Conservation (phyloP, 768 basidiomycete species). For the Mycena sanguinolenta region DNA sequence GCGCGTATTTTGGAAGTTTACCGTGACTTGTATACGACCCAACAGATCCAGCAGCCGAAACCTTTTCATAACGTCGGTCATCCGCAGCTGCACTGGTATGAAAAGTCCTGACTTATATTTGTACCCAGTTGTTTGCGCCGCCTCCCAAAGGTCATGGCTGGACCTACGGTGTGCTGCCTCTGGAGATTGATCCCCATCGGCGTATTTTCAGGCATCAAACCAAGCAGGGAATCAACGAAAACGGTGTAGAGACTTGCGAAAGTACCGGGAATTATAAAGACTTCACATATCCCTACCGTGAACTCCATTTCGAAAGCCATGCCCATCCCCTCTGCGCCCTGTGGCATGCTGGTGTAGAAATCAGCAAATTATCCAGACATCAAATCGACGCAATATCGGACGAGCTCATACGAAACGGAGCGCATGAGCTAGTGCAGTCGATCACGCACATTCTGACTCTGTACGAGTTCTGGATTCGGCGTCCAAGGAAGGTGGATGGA, state of each 20-base stretch:
- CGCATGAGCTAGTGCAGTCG: not conserved
- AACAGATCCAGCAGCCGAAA: not conserved
- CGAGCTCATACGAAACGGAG: not conserved
- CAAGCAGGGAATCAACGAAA: not conserved
- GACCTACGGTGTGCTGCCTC: not conserved
- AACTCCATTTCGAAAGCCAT: not conserved
- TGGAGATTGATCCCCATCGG: constrained; percentile 3
- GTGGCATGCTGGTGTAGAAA: constrained; percentile 5
- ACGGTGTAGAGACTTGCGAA: not conserved
- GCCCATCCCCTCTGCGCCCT: constrained; percentile 4
- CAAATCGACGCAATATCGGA: not conserved
- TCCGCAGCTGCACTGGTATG: not conserved
- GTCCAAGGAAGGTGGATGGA: not conserved
- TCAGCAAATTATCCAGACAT: not conserved
- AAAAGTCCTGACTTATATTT: not conserved
- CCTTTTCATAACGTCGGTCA: not conserved
- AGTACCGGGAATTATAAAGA: constrained; percentile 10
- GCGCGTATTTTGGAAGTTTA: not conserved
- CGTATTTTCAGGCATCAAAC: not conserved
- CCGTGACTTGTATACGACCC: not conserved
- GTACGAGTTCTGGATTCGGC: not conserved
- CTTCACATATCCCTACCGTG: not conserved
- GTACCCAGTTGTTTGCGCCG: not conserved
- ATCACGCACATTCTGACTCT: not conserved
- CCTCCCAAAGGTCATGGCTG: not conserved